phyloP scores from a whole-genome alignment of 495 filamentous ascomycete species.

The Trypethelium eluteriae region DNA sequence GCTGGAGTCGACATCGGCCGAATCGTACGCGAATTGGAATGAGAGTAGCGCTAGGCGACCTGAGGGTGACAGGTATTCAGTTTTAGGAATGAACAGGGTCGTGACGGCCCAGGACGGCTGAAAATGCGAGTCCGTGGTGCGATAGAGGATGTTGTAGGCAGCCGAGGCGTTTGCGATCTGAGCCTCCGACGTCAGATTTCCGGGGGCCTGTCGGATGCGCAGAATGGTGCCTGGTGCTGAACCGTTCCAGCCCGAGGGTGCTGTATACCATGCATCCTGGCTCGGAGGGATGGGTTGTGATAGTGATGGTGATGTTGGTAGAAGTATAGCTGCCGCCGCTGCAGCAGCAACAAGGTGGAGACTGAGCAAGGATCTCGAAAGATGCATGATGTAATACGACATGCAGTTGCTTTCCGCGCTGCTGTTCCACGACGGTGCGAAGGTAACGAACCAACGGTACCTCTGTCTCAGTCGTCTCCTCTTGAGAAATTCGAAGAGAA shows the following conservation, averaged over 20 bases:
- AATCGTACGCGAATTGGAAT: constrained; percentile 43
- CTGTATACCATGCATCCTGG: constrained; percentile 44
- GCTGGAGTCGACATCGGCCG: constrained; percentile 32
- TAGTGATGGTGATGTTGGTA: too few relatives aligned
- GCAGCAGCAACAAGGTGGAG: neutral
- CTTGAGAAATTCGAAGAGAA: too few relatives aligned
- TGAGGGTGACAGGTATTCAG: constrained; percentile 7
- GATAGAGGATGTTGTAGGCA: constrained; percentile 47
- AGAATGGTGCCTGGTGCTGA: constrained; percentile 40
- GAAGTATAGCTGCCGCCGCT: neutral
- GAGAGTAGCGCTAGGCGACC: constrained; percentile 33
- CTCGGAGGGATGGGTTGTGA: constrained; percentile 28
- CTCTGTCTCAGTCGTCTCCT: too few relatives aligned
- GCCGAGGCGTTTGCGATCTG: constrained; percentile 21
- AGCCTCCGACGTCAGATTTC: constrained; percentile 33
- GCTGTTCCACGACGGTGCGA: too few relatives aligned
- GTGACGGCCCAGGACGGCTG: constrained; percentile 44
- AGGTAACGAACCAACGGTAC: too few relatives aligned
- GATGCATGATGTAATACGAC: too few relatives aligned
- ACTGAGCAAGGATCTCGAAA: neutral
- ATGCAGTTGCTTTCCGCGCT: too few relatives aligned
- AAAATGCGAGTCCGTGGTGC: constrained; percentile 41
- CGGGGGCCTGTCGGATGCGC: constrained; percentile 38
- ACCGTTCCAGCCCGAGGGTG: constrained; percentile 37
- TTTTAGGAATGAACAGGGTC: constrained; percentile 42